These are phyloP conservation scores for Suhomyces atakaporum DNA, from an alignment of 1,139 yeast genomes.

Conservation along the genomic window DNA sequence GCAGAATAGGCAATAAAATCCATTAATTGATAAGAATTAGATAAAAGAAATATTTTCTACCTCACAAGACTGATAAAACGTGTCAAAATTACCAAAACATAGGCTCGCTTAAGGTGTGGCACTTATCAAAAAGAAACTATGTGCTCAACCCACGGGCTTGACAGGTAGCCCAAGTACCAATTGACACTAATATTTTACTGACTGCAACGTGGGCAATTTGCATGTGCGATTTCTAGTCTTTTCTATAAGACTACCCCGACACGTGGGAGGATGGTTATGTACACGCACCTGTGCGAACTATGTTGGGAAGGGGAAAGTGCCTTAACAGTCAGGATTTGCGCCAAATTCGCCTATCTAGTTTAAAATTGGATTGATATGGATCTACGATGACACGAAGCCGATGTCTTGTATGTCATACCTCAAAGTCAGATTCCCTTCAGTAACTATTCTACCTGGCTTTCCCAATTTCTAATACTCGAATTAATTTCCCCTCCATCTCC, in stretches of 20 bases:
- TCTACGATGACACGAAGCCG: too few relatives aligned
- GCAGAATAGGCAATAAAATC: not conserved
- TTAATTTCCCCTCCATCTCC: not conserved
- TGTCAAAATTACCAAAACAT: not conserved
- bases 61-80: not conserved
- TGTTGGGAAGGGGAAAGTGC: too few relatives aligned
- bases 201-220: conserved; percentile 6
- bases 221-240: conserved; percentile 3
- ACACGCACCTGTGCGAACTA: too few relatives aligned
- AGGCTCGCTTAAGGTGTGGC: not conserved
- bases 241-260: too few relatives aligned
- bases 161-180: not conserved
- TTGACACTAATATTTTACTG: not conserved
- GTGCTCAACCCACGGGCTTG: not conserved
- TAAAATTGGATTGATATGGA: too few relatives aligned
- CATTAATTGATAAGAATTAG: conserved; percentile 1
- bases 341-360: too few relatives aligned
- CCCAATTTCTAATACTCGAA: not conserved
- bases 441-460: too few relatives aligned
- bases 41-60: not conserved
- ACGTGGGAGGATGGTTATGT: too few relatives aligned
- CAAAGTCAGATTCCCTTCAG: too few relatives aligned
- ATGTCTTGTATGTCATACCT: too few relatives aligned
- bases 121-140: not conserved
- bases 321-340: too few relatives aligned